phyloP scores from a whole-genome alignment of 192 early-diverging fungal genomes.

The Dimargaris xerosporica region DNA sequence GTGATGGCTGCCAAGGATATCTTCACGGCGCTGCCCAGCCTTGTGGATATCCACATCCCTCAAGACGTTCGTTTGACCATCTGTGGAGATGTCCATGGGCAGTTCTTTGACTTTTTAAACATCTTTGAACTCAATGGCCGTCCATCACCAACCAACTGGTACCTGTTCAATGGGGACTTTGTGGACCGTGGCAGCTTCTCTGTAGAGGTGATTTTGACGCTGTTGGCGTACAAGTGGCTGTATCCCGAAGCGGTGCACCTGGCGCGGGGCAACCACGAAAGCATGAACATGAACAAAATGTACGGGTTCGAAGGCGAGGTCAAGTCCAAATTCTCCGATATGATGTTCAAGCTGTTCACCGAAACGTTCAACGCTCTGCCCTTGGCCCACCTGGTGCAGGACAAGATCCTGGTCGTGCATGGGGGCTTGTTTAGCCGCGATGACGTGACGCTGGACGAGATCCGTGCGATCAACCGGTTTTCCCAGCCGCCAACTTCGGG shows the following conservation, averaged over 20 bases:
- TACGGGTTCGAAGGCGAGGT: slow-evolving; percentile 99
- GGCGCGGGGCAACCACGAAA: slow-evolving; percentile 95
- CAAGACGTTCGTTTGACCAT: slow-evolving; percentile 63
- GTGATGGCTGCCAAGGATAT: slow-evolving; percentile 57
- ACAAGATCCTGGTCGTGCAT: slow-evolving; percentile 92
- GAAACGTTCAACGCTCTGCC: slow-evolving; percentile 93
- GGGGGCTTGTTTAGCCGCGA: slow-evolving; percentile 87
- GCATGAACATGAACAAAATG: slow-evolving; percentile 96
- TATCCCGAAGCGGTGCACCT: slow-evolving; percentile 76
- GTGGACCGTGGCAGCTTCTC: slow-evolving; percentile 98
- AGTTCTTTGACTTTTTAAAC: slow-evolving; percentile 95
- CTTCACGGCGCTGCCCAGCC: slow-evolving; percentile 58
- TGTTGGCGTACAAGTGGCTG: slow-evolving; percentile 80
- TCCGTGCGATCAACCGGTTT: slow-evolving; percentile 75
- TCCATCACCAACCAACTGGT: slow-evolving; percentile 66
- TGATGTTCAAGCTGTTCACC: slow-evolving; percentile 87
- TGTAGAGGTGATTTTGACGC: slow-evolving; percentile 84
- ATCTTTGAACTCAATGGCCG: slow-evolving; percentile 89
- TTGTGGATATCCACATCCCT: slow-evolving; percentile 78
- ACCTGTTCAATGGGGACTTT: slow-evolving; percentile 97
- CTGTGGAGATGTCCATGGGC: slow-evolving; percentile 97
- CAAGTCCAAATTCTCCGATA: slow-evolving; percentile 79
- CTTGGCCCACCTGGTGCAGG: slow-evolving; percentile 74
- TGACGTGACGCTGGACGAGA: slow-evolving; percentile 81
- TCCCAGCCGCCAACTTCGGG: slow-evolving; percentile 54